Base-by-base conservation (phyloP, 257 asterid species). In the Penstemon newberryi region DNA sequence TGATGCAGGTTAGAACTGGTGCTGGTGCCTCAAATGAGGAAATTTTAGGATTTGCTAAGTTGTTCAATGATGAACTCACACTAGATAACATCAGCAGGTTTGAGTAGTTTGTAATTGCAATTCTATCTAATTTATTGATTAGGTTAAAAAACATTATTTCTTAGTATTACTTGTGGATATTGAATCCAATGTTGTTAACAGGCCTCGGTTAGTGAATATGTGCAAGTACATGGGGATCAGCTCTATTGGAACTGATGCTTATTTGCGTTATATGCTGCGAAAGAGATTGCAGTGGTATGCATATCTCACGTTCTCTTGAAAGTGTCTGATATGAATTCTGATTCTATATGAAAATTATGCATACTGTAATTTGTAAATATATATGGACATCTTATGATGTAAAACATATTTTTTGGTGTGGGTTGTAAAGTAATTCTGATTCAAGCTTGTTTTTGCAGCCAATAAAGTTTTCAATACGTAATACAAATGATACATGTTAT, bases 11-110 rank as follows among this genome's bases (percentile, higher is more conserved):
- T 43, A 85, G 97, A 86, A 89, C 79, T 73, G 97, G 97, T 66
- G 89, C 95, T 59, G 75, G 84, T 59, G 95, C 85, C 66, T 76
- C 94, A 8, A 91, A 91, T 75, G 97, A 89, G 49, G 96, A 89
- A 79, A 91, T 91, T 45, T 66, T 91, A 73, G 97, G 92, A 42
- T 91, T 89, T 76, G 97, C 97, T 50, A 91, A 87, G 80, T 76
- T 91, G 88, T 91, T 91, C 85, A 91, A 89, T 76, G 97, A 91
- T 84, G 97, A 89, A 66, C 96, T 91, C 81, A 91, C 97, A 10
- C 82, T 91, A 37, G 98, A 91, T 83, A 91, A 84, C 72, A 89
- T 91, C 63, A 89, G 96, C 96, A 89, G 98, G 96, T 91, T 76
- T 38, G 71, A 51, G 8, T 69, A 60, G 53, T 66, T 65, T 65